These are phyloP conservation scores for Exserohilum rostratum DNA, from an alignment of 2,329 filamentous ascomycete species.

Conservation along the genomic window DNA sequence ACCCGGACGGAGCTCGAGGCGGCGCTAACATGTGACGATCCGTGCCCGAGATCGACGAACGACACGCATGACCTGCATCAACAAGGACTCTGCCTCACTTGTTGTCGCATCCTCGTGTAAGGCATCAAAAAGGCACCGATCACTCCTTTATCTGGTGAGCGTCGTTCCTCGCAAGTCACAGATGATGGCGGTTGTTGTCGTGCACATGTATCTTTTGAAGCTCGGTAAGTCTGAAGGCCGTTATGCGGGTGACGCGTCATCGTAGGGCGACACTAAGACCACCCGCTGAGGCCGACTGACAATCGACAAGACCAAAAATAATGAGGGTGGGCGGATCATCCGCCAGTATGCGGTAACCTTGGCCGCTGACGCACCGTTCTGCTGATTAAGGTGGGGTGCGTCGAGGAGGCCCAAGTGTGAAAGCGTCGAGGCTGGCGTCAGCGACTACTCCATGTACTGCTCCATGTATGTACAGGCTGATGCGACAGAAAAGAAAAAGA, in stretches of 20 bases:
- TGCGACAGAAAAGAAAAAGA: not conserved
- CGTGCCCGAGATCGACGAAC: constrained; percentile 6
- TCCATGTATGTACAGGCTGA: no score
- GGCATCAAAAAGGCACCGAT: not conserved
- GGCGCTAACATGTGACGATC: not conserved
- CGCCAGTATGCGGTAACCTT: no score
- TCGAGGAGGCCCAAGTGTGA: not conserved
- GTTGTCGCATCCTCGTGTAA: constrained; percentile 10
- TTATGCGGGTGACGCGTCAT: constrained; percentile 14
- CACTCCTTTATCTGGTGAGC: not conserved
- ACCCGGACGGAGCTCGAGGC: not conserved
- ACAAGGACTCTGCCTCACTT: constrained; percentile 3
- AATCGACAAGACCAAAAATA: not conserved
- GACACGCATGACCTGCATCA: constrained; percentile 3
- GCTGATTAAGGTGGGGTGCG: not conserved
- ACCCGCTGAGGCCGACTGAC: not conserved
- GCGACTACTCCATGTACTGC: no score
- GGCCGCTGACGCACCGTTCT: no score
- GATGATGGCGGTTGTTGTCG: not conserved
- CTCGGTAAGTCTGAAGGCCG: constrained; percentile 4
- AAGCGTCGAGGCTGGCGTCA: not conserved
- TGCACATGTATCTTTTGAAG: not conserved
- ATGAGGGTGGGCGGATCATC: not conserved
- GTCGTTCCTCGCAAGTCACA: not conserved
- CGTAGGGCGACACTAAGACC: constrained; percentile 1